Base-by-base conservation (phyloP, 2,329 filamentous ascomycete genomes). In the Colletotrichum incanum region DNA sequence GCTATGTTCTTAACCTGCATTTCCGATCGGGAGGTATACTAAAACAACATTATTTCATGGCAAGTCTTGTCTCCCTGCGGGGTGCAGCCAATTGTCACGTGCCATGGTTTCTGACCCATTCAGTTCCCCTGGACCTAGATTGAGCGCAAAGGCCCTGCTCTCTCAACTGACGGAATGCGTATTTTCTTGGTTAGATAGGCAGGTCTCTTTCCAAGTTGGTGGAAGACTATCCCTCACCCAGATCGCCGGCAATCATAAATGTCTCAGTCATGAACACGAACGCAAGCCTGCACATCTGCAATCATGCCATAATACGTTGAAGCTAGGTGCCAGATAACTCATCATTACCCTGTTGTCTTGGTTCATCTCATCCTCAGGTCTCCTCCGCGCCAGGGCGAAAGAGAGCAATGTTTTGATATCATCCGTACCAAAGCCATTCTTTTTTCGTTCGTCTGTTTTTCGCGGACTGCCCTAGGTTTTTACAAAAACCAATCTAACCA, bases 401-500 rank as follows among this genome's bases (percentile, higher is more conserved):
- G 52, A 47, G 59, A 60, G 28, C 39, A 64, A 49, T 70, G 59
- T 54, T 34, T 55, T 55, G 61, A 70, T 60, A 70, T 70, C 60
- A 56, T 72, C 70, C 59, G 65, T 54, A 61, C 60, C 60, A 49
- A 63, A 69, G 58, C 58, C 67, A 62, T 64, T 72, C 59, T 59
- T 54, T 71, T 66, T 66, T 41, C 61, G n/a, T 61, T 63, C 55
- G 62, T 52, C 60, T 67, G 54, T 72, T 50, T 41, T 71, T 67
- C 68, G 68, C 72, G 68, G 68, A 70, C 65, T 70, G 70, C 70
- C 72, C 69, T 73, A 74, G 70, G 70, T 74, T 74, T 72, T 72
- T 64, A 68, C 37, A 70, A 66, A 72, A 74, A 61, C 69, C 64
- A 72, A 73, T 72, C 69, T 72, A 74, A 74, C 56, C 69, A 72